These are phyloP conservation scores for Xylariaceae sp. DNA, from an alignment of 2,329 filamentous ascomycete species.

Conservation along the genomic window DNA sequence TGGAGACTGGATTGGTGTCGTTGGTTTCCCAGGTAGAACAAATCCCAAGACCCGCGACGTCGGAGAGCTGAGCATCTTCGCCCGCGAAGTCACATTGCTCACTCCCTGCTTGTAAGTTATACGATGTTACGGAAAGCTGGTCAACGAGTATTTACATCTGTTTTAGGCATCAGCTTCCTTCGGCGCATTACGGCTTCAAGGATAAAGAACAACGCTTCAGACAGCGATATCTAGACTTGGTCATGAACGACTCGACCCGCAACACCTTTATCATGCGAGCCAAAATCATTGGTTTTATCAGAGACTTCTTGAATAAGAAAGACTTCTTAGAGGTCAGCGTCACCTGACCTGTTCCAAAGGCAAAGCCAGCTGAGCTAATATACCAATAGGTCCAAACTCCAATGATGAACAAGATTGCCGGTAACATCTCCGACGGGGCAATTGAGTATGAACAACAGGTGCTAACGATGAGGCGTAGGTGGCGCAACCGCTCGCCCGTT, in stretches of 20 bases:
- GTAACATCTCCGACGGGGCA: conserved; percentile 52
- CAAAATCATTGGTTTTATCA: conserved; percentile 85
- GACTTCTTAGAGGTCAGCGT: conserved; percentile 77
- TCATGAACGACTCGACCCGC: conserved; percentile 88
- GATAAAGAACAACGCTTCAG: conserved; percentile 91
- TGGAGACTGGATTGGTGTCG: conserved; percentile 88
- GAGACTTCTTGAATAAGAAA: conserved; percentile 79
- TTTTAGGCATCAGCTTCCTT: conserved; percentile 70
- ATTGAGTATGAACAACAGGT: neutral
- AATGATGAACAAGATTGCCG: conserved; percentile 94
- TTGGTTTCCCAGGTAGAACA: conserved; percentile 79
- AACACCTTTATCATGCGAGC: conserved; percentile 80
- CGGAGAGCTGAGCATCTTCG: conserved; percentile 92
- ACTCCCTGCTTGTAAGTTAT: conserved; percentile 68
- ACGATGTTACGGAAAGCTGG: neutral
- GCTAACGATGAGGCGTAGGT: conserved; percentile 41
- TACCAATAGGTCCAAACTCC: conserved; percentile 63
- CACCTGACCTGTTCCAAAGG: neutral
- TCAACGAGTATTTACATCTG: neutral
- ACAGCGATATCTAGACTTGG: conserved; percentile 89
- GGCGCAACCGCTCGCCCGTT: conserved; percentile 96
- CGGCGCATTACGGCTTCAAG: conserved; percentile 91
- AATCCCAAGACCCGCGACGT: conserved; percentile 85
- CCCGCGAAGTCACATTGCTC: conserved; percentile 77
- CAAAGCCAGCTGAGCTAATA: neutral